phyloP scores from a whole-genome alignment of 169 alveolate species.

The Eimeria tenella region DNA sequence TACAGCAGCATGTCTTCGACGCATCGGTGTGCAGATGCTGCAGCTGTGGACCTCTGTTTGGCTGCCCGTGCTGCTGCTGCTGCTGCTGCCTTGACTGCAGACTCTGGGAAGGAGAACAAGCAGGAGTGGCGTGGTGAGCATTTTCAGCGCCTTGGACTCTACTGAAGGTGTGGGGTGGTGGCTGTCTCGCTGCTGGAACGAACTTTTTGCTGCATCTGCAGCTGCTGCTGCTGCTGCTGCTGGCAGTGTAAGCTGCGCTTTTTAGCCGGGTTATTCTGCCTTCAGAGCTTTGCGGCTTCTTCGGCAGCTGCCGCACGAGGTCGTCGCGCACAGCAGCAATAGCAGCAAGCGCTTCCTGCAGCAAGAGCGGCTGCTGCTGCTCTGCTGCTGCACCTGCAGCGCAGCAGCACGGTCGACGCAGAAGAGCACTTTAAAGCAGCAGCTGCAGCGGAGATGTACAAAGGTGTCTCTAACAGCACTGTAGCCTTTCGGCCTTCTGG shows the following conservation, averaged over 20 bases:
- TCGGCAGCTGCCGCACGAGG: slow-evolving; percentile 16
- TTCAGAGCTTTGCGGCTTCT: neutral
- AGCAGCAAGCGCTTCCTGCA: slow-evolving; percentile 31
- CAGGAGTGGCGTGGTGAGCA: neutral
- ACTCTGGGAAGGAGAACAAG: neutral
- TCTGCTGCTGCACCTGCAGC: slow-evolving; percentile 45
- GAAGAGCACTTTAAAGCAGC: neutral
- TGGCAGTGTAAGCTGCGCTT: neutral
- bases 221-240: slow-evolving; percentile 10
- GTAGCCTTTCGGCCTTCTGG: neutral
- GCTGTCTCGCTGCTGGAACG: neutral
- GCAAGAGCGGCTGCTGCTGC: neutral
- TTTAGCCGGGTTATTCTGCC: neutral
- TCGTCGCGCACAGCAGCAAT: slow-evolving; percentile 10
- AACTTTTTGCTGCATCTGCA: neutral
- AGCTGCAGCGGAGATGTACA: neutral
- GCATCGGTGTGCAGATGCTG: neutral
- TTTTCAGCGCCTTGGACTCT: neutral
- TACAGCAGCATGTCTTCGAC: neutral
- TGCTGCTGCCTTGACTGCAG: slow-evolving; percentile 6
- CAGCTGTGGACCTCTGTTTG: neutral
- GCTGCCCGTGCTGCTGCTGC: neutral
- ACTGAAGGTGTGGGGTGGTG: neutral
- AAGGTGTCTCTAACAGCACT: too few relatives aligned
- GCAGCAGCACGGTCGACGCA: slow-evolving; percentile 1